Evolutionary conservation across 192 early-diverging fungal species (phyloP), one percentile per base, ranked within the genome.

Genomic region (Coemansia sp.): DNA sequence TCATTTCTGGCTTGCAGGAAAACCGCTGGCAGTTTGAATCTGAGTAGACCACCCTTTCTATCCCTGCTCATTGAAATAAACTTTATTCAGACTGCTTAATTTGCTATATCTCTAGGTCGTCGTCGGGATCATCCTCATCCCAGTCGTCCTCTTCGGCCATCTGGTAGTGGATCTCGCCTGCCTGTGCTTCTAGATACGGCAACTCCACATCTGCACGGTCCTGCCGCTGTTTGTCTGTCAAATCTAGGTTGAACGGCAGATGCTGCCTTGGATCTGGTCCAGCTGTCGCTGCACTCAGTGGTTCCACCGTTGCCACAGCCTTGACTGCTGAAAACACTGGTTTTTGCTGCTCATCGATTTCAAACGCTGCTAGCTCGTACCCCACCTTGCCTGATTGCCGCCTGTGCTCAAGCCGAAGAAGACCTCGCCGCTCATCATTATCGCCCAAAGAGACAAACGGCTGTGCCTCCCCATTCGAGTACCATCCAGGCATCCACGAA

Each of bases 111-210:
- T 90, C 89, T 35, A 95, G 82, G 82, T 95, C 93, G 55, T 92
- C 93, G 72, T 95, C 93, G 7, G 92, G 92, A 68, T 95, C 93
- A 54, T 94, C 94, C 31, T 89, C 86, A 71, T 96, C 94, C 84
- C 90, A 92, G 64, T 96, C 94, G 61, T 96, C 93, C 6, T 85
- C 86, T 12, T 87, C 89, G 67, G 94, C 94, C 19, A 90, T 88
- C 55, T 92, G 88, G 70, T 96, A 96, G 59, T 93, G 88, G 22
- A 87, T 83, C 10, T 87, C 89, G 43, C 74, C 75, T 11, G 38
- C 53, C 43, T 69, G 62, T 4, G 69, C 87, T 19, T 91, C 88
- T 38, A 91, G 58, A 53, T 94, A 94, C 6, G 95, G 93, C 41
- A 97, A 71, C 26, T 91, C 91, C 9, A 93, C 77, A 41, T 83